phyloP scores from a whole-genome alignment of 148 eudicot species.

The Fallopia convolvulus region DNA sequence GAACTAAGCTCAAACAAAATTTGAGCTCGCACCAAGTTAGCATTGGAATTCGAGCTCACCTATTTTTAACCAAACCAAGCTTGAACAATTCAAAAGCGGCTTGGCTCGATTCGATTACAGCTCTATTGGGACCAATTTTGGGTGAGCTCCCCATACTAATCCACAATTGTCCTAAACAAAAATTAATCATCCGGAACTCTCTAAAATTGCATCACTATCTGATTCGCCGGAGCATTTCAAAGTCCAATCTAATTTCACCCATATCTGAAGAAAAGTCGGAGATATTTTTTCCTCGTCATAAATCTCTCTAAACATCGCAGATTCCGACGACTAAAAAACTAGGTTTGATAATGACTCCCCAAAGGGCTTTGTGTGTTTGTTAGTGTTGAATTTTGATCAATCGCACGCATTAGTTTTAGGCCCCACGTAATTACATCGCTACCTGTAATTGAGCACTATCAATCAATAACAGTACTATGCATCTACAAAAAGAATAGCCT shows the following conservation, averaged over 20 bases:
- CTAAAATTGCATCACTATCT: background rate
- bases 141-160: too few species aligned
- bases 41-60: too few species aligned
- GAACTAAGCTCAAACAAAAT: too few species aligned
- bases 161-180: background rate
- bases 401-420: background rate
- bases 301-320: background rate
- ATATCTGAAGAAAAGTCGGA: background rate
- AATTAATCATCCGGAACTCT: background rate
- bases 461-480: background rate
- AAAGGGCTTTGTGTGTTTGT: background rate
- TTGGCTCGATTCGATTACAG: too few species aligned
- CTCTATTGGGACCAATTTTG: too few species aligned
- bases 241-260: background rate
- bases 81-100: too few species aligned
- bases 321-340: background rate
- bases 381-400: background rate
- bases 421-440: constrained; percentile 2
- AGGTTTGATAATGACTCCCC: background rate
- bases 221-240: background rate
- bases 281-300: background rate
- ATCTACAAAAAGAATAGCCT: background rate
- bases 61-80: too few species aligned
- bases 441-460: constrained; percentile 8
- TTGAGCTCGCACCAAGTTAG: too few species aligned